A percentile compares a stretch with the other conserved stretches of the same genome.
Evolutionary conservation across 176 grass and related monocot genomes (phyloP).

Genomic region (Eleusine coracana): DNA sequence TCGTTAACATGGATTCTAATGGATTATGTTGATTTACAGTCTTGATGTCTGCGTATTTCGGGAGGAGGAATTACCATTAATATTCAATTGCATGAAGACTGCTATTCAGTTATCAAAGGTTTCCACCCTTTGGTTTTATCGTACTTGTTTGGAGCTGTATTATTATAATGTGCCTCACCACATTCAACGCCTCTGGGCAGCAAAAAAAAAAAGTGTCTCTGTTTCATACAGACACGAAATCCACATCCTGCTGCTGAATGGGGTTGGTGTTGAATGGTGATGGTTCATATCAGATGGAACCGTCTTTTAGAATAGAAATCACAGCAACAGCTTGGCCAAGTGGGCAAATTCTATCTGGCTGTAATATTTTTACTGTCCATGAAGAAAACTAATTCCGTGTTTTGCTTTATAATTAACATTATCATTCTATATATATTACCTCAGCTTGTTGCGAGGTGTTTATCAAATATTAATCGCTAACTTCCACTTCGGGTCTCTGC

Average conservation of each 20-base stretch:
- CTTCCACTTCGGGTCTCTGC: neutral
- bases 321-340: no score
- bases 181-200: no score
- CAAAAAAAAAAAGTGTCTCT: no score
- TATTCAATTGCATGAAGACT: slow-evolving; percentile 72
- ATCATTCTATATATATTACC: neutral
- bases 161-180: no score
- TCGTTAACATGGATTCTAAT: neutral
- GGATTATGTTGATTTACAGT: slow-evolving; percentile 44
- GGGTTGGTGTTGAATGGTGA: no score
- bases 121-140: neutral
- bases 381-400: neutral
- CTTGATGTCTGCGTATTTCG: slow-evolving; percentile 48
- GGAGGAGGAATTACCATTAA: slow-evolving; percentile 62
- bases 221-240: neutral
- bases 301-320: no score
- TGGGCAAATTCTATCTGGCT: neutral
- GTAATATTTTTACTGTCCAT: neutral
- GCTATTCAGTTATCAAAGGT: slow-evolving; percentile 62
- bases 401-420: neutral
- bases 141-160: no score
- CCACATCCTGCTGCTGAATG: neutral
- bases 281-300: no score
- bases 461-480: neutral
- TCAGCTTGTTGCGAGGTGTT: neutral